A percentile compares a stretch with the other conserved stretches of the same genome.
Conservation (phyloP, 2,329 filamentous ascomycete species). For the Triangularia verruculosa region DNA sequence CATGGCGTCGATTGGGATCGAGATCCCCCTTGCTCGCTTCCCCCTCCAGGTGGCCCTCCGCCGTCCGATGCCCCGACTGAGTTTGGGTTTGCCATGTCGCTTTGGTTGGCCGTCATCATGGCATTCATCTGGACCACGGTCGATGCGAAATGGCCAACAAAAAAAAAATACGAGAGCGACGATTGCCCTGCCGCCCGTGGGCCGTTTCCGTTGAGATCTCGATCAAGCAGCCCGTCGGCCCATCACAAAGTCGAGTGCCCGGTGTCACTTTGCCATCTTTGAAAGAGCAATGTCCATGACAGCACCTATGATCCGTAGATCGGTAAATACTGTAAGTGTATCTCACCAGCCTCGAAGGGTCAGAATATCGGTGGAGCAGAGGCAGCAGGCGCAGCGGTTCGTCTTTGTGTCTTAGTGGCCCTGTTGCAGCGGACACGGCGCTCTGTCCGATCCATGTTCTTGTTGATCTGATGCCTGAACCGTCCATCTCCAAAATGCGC, state of each 20-base stretch:
- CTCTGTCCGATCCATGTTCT: not conserved
- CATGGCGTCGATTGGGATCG: slow-evolving; percentile 30
- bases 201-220: not conserved
- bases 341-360: too few relatives aligned
- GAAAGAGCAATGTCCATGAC: not conserved
- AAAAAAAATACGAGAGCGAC: not conserved
- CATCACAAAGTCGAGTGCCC: not conserved
- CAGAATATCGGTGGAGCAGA: not conserved
- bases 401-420: not conserved
- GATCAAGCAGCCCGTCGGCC: not conserved
- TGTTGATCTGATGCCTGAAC: not conserved
- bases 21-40: slow-evolving; percentile 25
- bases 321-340: too few relatives aligned
- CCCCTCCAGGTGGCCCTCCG: slow-evolving; percentile 11
- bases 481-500: not conserved
- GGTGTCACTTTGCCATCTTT: not conserved
- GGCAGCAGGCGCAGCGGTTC: too few relatives aligned
- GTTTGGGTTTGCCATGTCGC: slow-evolving; percentile 6
- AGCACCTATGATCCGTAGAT: not conserved
- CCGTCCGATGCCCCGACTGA: not conserved
- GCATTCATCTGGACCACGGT: not conserved
- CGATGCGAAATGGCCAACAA: not conserved
- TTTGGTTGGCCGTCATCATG: not conserved
- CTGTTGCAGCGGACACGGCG: not conserved
- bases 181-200: not conserved